Evolutionary conservation across 2,329 filamentous ascomycete species (phyloP).

Genomic region (Paramyrothecium sp.): DNA sequence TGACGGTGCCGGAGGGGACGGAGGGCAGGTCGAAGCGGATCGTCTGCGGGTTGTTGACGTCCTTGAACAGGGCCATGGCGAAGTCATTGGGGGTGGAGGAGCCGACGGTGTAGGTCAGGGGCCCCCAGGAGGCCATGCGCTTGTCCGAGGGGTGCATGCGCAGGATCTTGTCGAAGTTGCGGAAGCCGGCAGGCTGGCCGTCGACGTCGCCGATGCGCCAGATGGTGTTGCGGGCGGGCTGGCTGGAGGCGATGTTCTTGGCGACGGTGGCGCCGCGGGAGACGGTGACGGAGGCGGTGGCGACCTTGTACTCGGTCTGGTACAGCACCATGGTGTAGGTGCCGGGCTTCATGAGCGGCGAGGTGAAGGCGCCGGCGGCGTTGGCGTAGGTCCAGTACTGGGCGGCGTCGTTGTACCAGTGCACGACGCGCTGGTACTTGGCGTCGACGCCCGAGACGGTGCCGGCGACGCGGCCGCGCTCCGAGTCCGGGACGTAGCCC

Average conservation of each 20-base stretch:
- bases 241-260: constrained; percentile 48
- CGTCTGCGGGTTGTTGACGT: constrained; percentile 56
- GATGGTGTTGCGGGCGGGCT: constrained; percentile 48
- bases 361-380: constrained; percentile 56
- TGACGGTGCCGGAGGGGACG: constrained; percentile 48
- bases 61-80: constrained; percentile 66
- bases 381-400: constrained; percentile 65
- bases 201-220: constrained; percentile 67
- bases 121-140: constrained; percentile 61
- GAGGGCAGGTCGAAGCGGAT: constrained; percentile 58
- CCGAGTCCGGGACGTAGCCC: constrained; percentile 55
- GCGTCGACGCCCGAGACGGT: constrained; percentile 56
- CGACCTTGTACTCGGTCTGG: constrained; percentile 56
- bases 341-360: constrained; percentile 65
- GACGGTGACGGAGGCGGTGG: constrained; percentile 46
- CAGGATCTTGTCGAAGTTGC: constrained; percentile 64
- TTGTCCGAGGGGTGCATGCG: constrained; percentile 68
- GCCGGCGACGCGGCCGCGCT: constrained; percentile 58
- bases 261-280: constrained; percentile 45
- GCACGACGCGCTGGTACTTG: constrained; percentile 55
- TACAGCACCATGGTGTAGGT: constrained; percentile 69
- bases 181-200: constrained; percentile 62
- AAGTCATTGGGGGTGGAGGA: constrained; percentile 50
- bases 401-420: constrained; percentile 62
- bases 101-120: constrained; percentile 61